These are phyloP conservation scores for Chlorella vulgaris DNA, from an alignment of 139 green algal species.

Conservation along the genomic window DNA sequence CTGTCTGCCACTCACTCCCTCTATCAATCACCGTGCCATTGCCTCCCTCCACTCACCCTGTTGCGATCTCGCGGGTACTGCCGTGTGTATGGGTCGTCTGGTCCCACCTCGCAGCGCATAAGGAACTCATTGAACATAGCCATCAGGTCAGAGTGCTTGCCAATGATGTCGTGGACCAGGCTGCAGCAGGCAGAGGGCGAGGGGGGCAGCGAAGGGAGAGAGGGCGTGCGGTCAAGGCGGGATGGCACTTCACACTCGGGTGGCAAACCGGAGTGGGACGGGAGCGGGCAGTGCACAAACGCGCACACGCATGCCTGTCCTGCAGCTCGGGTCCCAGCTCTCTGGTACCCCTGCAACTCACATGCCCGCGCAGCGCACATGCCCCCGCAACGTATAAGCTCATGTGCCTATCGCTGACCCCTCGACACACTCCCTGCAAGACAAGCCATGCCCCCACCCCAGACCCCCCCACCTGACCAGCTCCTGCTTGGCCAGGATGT, in stretches of 20 bases:
- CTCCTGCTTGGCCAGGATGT: conserved; percentile 91
- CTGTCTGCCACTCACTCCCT: background rate
- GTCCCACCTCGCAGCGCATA: conserved; percentile 67
- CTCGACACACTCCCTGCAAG: background rate
- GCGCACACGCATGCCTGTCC: too few relatives aligned
- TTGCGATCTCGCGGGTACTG: conserved; percentile 41
- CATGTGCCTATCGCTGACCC: too few relatives aligned
- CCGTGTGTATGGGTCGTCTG: conserved; percentile 48
- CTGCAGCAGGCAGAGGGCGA: background rate
- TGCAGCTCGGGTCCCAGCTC: too few relatives aligned
- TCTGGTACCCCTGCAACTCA: too few relatives aligned
- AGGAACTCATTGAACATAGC: conserved; percentile 85
- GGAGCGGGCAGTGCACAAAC: too few relatives aligned
- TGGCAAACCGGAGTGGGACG: too few relatives aligned
- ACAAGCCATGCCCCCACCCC: background rate
- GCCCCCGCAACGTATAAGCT: too few relatives aligned
- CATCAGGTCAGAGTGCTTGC: conserved; percentile 84
- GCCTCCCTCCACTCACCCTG: conserved; percentile 2
- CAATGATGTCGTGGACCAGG: conserved; percentile 89
- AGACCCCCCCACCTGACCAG: conserved; percentile 54
- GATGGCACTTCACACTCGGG: too few relatives aligned
- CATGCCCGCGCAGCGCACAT: too few relatives aligned
- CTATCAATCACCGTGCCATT: too few relatives aligned
- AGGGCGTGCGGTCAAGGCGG: too few relatives aligned
- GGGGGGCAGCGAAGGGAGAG: background rate